Base-by-base conservation (phyloP, 331 rosid species). In the Acacia concinna region DNA sequence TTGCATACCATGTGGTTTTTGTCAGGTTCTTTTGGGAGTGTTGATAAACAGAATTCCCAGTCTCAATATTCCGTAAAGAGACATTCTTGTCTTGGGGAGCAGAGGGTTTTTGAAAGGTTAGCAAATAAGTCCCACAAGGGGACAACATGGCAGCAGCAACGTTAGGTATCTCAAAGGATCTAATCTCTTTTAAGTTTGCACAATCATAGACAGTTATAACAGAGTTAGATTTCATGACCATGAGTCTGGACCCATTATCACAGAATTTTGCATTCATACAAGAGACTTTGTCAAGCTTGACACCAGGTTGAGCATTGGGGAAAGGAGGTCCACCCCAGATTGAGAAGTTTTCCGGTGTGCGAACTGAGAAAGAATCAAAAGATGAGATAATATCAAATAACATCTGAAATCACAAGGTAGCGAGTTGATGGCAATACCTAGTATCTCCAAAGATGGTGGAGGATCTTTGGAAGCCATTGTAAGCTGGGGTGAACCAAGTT, bases 281-380 rank as follows among this genome's bases (percentile, higher is more conserved):
- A 59, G 86, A 54, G 66, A 86, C 80, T 32, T 90, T 91, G 21
- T 88, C 96, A 63, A 90, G 93, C 87, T 88, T 91, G 79, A 81
- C 54, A 65, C 62, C 85, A 9, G 97, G 96, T 74, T 89, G 84
- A 44, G 87, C 91, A 78, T 83, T 76, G 78, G 52, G 49, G 44
- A 91, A 92, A 8, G 97, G 97, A 0, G 96, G 97, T 2, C 98
- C 98, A 2, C 86, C 90, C 98, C 98, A 94, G 85, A 93, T 78
- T 4, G 89, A 94, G 75, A 78, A 86, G 27, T 90, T 89, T 57
- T 92, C 98, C 0, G 95, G 93, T 49, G 83, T 86, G 66, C 96
- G 92, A 83, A 94, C 98, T 92, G 78, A 28, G 47, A 79, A 56
- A 56, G 31, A 81, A 63, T 46, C 47, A 8, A 71, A 73, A 21